These are phyloP conservation scores for Ustilago curta DNA, from an alignment of 1,284 basidiomycete genomes.

Conservation along the genomic window DNA sequence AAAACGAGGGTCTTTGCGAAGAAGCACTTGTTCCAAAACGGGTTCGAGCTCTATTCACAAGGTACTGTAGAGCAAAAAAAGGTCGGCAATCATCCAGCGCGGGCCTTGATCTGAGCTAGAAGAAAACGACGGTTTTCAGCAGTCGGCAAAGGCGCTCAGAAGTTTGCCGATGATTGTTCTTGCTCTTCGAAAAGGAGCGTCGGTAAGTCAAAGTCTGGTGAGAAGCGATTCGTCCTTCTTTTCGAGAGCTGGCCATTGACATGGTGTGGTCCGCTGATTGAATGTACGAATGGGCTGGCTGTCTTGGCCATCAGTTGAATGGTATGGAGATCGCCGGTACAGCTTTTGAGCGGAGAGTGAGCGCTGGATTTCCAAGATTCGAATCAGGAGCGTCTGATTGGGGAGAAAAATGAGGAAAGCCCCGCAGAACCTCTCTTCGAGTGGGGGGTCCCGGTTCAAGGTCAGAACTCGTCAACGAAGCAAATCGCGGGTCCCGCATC, in stretches of 20 bases:
- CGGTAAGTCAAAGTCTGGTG: constrained; percentile 5
- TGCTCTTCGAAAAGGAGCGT: constrained; percentile 8
- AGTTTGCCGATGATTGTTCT: constrained; percentile 4
- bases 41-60: constrained; percentile 1
- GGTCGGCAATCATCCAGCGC: neutral
- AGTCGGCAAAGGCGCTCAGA: neutral
- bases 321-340: neutral
- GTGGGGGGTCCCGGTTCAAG: constrained; percentile 4
- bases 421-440: neutral
- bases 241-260: neutral
- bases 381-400: constrained; percentile 1
- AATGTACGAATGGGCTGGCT: too few relatives aligned
- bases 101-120: too few relatives aligned
- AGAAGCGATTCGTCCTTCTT: neutral
- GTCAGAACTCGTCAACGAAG: neutral
- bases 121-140: constrained; percentile 5
- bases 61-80: too few relatives aligned
- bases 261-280: neutral
- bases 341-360: neutral
- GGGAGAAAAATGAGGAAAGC: neutral
- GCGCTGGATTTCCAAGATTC: neutral
- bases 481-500: too few relatives aligned
- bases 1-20: constrained; percentile 9
- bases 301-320: too few relatives aligned
- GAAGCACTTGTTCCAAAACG: neutral